Evolutionary conservation across 2,329 filamentous ascomycete species (phyloP), one percentile per base, ranked within the genome.

Genomic region (Ophiostoma ips): DNA sequence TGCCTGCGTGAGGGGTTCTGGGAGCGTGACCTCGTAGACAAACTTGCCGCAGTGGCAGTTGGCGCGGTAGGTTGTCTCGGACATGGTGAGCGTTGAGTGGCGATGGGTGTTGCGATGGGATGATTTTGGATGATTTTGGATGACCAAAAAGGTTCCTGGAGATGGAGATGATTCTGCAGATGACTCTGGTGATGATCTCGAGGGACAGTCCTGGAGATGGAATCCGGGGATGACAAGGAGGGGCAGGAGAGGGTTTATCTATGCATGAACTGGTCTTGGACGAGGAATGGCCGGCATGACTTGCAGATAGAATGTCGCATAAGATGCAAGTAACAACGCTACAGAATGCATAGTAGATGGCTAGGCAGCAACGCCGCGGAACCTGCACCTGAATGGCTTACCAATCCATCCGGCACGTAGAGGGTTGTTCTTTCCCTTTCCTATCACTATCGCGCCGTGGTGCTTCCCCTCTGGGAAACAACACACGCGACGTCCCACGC

Each of bases 21-120:
- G 75, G 12, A 79, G 43, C 3, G 65, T 60, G 49, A 68, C 58
- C 58, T 73, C 72, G 59, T 71, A 79, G 54, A 75, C 64, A 55
- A 73, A 75, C 36, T 68, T 66, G 6, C 66, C 69, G 60, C 76
- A 79, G 60, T 78, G 75, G 65, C 75, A 79, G 61, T 73, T 77
- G 60, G 73, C 75, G 19, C 74, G 66, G 61, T 78, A 74, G 13
- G 68, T 55, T 1, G 46, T 47, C 19, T 64, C 10, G 38, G 50
- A 35, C 57, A 58, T 58, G 18, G 19, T 28, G n/a, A 5, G 37
- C n/a, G 19, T 50, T 5, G 19, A 19, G 5, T 19, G 31, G 19
- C 24, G 16, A 18, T 40, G 49, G 30, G 30, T n/a, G 13, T 36
- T n/a, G n/a, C n/a, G n/a, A n/a, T n/a, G n/a, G 30, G 31, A 12